Conservation (phyloP, 306 rosid species). For the Amphicarpaea edgeworthii region DNA sequence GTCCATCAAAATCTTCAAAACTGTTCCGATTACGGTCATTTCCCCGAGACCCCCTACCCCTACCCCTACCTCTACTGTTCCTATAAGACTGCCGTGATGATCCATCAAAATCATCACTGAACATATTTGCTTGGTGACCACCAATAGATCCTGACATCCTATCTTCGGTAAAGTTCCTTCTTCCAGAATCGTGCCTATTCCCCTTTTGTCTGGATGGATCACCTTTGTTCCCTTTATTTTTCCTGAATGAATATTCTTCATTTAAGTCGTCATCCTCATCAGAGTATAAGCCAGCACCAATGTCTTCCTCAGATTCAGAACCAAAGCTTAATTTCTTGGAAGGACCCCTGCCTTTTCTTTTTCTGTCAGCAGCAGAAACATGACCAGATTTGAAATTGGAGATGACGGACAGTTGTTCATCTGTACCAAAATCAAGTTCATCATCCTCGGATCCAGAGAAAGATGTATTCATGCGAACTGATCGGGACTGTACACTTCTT, state of each 20-base stretch:
- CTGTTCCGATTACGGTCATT: slow-evolving; percentile 47
- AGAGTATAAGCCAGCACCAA: slow-evolving; percentile 71
- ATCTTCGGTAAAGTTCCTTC: slow-evolving; percentile 51
- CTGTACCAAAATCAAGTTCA: slow-evolving; percentile 60
- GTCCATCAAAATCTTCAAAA: slow-evolving; percentile 52
- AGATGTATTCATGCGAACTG: slow-evolving; percentile 48
- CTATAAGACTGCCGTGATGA: slow-evolving; percentile 49
- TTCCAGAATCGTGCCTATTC: slow-evolving; percentile 47
- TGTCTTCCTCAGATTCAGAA: slow-evolving; percentile 87
- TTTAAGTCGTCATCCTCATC: slow-evolving; percentile 71
- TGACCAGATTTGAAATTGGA: slow-evolving; percentile 75
- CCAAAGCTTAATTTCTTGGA: slow-evolving; percentile 75
- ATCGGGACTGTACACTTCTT: slow-evolving; percentile 49
- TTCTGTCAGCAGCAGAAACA: slow-evolving; percentile 58
- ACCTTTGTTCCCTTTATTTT: slow-evolving; percentile 46
- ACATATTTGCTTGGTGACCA: slow-evolving; percentile 54
- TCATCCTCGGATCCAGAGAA: slow-evolving; percentile 71
- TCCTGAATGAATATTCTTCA: slow-evolving; percentile 52
- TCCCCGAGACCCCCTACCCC: slow-evolving; percentile 54
- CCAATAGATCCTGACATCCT: slow-evolving; percentile 52
- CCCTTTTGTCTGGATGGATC: slow-evolving; percentile 50
- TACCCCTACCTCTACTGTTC: too few species aligned
- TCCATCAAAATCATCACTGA: slow-evolving; percentile 59
- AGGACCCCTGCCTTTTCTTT: slow-evolving; percentile 58
- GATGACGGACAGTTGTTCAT: slow-evolving; percentile 57